Base-by-base conservation (phyloP, 371 early-diverging fungal species). In the Mucor ambiguus region DNA sequence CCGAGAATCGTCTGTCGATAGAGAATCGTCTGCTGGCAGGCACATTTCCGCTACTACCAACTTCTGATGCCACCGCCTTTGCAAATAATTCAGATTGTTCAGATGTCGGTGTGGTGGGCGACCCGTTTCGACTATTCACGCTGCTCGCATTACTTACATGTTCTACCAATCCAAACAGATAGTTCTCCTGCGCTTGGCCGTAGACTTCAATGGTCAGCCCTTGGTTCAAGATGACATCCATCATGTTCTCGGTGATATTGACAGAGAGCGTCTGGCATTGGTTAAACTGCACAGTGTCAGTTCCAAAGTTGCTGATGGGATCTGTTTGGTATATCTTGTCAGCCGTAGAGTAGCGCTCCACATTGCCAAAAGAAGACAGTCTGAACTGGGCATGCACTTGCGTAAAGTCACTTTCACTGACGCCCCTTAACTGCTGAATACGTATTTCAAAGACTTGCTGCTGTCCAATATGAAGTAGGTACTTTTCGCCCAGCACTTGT, bases 301-400 rank as follows among this genome's bases (percentile, higher is more conserved):
- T 67, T 20, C 66, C 79, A 69, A 90, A 90, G 29, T 79, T 83
- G 41, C 80, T 79, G 20, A 77, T 78, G 8, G 87, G 84, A n/a
- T 90, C 88, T 0, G 92, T 90, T 0, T 89, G 78, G 67, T 78
- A 92, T 6, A 90, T 69, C n/a, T 84, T 81, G 57, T 91, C 90
- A 0, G 64, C 72, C 1, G 66, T 28, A 9, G 86, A 74, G 37
- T 76, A 61, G 14, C 71, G 67, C 33, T 70, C 69, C 1, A 78
- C 75, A 20, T 72, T 77, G 11, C 85, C 86, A 76, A 91, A 87
- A 1, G 82, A 83, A 2, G 85, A 85, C 0, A 88, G 65, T 55
- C 89, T 82, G 70, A 93, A 88, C 49, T 92, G 93, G 22, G 87
- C 89, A 66, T 95, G 95, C 9, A 93, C 85, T 61, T 89, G 86